Evolutionary conservation across 768 basidiomycete species (phyloP).

Genomic region (Daedaleopsis nitida): DNA sequence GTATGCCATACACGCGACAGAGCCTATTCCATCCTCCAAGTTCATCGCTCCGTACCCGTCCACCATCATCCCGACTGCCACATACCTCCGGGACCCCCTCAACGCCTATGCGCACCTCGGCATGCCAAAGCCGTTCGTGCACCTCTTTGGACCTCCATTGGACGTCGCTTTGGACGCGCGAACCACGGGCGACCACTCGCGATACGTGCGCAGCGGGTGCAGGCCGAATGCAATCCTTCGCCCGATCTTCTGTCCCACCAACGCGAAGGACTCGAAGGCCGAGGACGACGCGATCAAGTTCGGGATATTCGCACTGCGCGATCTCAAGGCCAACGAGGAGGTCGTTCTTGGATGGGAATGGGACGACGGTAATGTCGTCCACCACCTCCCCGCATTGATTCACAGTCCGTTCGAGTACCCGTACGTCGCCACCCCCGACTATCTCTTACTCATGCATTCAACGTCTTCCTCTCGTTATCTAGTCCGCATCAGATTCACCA

Average conservation of each 20-base stretch:
- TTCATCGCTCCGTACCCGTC: constrained; percentile 68
- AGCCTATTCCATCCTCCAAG: constrained; percentile 52
- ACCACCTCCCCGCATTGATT: constrained; percentile 70
- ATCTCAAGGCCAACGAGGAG: constrained; percentile 80
- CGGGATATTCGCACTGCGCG: constrained; percentile 77
- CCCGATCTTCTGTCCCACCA: constrained; percentile 41
- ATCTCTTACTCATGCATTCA: not conserved
- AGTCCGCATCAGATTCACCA: constrained; percentile 47
- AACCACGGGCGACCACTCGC: constrained; percentile 60
- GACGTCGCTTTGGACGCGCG: constrained; percentile 80
- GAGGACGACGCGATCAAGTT: constrained; percentile 54
- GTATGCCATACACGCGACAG: constrained; percentile 67
- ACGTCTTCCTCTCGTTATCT: not conserved
- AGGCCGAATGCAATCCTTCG: constrained; percentile 49
- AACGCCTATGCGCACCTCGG: constrained; percentile 87
- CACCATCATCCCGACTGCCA: constrained; percentile 62
- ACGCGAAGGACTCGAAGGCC: constrained; percentile 18
- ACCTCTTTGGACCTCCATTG: constrained; percentile 75
- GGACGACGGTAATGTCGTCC: constrained; percentile 90
- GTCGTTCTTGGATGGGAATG: constrained; percentile 94
- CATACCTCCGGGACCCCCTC: constrained; percentile 77
- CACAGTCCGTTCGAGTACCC: constrained; percentile 56
- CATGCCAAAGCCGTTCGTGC: constrained; percentile 82
- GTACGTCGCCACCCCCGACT: constrained; percentile 41
- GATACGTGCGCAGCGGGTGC: constrained; percentile 67